phyloP scores from a whole-genome alignment of 352 stramenopile genomes.

The Globisporangium barbulae region DNA sequence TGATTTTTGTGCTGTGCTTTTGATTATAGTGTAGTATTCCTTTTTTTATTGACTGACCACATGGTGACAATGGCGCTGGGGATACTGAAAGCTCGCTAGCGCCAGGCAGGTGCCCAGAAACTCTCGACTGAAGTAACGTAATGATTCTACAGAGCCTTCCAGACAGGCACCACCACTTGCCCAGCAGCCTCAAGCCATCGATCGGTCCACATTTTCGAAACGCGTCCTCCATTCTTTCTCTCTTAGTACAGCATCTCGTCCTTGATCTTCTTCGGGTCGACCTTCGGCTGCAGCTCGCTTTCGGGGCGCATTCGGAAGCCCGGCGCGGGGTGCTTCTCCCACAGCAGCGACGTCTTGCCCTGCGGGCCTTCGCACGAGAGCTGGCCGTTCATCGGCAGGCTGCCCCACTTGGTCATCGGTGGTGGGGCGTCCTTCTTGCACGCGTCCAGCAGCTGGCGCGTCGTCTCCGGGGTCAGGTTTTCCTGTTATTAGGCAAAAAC shows the following conservation, averaged over 20 bases:
- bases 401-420: conserved; percentile 97
- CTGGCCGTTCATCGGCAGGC: conserved; percentile 99
- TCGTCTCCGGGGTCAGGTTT: conserved; percentile 98
- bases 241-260: conserved; percentile 88
- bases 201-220: background rate
- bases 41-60: conserved; percentile 14
- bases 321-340: conserved; percentile 76
- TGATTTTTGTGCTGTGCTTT: conserved; percentile 1
- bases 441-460: conserved; percentile 94
- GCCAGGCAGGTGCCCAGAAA: background rate
- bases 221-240: background rate
- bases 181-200: background rate
- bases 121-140: background rate
- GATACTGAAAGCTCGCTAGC: background rate
- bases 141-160: conserved; percentile 4
- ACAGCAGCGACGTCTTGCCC: conserved; percentile 94
- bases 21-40: conserved; percentile 13
- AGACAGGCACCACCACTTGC: background rate
- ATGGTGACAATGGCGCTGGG: background rate
- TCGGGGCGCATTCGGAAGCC: conserved; percentile 91
- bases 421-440: conserved; percentile 94
- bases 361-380: conserved; percentile 97
- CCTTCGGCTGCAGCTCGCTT: conserved; percentile 89
- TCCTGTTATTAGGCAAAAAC: conserved; percentile 69
- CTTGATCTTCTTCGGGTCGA: conserved; percentile 93